Evolutionary conservation across 2,329 filamentous ascomycete species (phyloP), one percentile per base, ranked within the genome.

Genomic region (Lecanicillium sp.): DNA sequence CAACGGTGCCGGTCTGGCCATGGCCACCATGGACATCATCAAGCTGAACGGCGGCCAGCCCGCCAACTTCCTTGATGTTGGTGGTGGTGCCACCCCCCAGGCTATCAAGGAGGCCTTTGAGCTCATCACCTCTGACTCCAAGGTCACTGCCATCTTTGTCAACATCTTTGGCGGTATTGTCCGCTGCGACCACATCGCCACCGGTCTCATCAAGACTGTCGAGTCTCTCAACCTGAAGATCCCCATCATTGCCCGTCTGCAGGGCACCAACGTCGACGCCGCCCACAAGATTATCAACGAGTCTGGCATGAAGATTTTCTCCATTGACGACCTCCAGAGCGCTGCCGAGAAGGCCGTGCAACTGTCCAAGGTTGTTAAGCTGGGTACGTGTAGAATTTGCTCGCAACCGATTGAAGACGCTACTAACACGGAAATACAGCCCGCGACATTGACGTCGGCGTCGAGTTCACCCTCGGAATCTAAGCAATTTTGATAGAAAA

Each of bases 11-110:
- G 92, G 92, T 71, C 84, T 98, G 51, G 92, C 92, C 68, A 98
- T 98, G 92, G 92, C 92, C 48, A 98, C 92, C 63, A 98, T 98
- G 92, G 92, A 98, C 67, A 96, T 98, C 66, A 98, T 98, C 78
- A 96, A 98, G 80, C 79, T 98, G 48, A 98, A 96, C 70, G 92
- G 92, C 53, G 92, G 92, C 48, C 73, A 79, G 59, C 92, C 92
- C 46, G 92, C 92, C 54, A 98, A 98, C 80, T 98, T 98, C 81
- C 76, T 98, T 53, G 92, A 98, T 63, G 92, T 98, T 52, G 92
- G 92, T 59, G 92, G 92, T 63, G 92, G 92, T 73, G 92, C 92
- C 51, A 98, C 92, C 44, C 89, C 92, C 25, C 83, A 89, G 51
- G 92, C 92, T 55, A 98, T 98, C 70, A 86, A 88, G 73, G 84